Evolutionary conservation across 768 basidiomycete genomes (phyloP).

Genomic region (Lanmaoa rubissima): DNA sequence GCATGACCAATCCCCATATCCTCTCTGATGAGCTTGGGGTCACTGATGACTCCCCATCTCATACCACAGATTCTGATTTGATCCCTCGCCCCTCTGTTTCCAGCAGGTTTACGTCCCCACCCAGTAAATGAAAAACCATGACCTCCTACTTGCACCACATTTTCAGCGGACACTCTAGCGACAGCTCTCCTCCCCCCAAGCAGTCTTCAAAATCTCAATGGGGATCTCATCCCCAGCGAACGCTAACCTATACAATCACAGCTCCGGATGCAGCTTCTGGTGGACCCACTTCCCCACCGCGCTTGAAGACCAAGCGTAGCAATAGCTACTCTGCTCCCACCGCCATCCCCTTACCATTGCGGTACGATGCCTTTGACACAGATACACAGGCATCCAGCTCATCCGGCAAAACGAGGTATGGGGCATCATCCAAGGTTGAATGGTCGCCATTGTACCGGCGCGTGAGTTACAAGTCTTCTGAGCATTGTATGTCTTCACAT

Average conservation of each 20-base stretch:
- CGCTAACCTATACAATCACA: constrained; percentile 42
- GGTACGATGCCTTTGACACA: constrained; percentile 38
- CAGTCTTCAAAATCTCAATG: constrained; percentile 40
- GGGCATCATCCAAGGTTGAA: constrained; percentile 31
- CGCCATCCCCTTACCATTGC: constrained; percentile 40
- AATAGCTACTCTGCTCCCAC: constrained; percentile 39
- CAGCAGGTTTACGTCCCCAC: background rate
- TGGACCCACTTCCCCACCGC: constrained; percentile 37
- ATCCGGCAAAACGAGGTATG: constrained; percentile 33
- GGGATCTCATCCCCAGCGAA: constrained; percentile 40
- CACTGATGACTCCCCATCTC: no score
- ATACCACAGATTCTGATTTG: no score
- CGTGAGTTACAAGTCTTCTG: constrained; percentile 43
- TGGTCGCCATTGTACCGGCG: constrained; percentile 40
- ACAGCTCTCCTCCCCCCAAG: constrained; percentile 24
- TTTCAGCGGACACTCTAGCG: constrained; percentile 37
- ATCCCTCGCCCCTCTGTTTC: no score
- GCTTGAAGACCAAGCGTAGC: constrained; percentile 37
- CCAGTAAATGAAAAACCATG: constrained; percentile 33
- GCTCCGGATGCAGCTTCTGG: constrained; percentile 27
- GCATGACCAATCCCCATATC: no score
- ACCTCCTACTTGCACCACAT: constrained; percentile 50
- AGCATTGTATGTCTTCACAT: constrained; percentile 40
- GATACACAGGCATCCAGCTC: constrained; percentile 20
- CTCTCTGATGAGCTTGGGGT: no score